Percentiles rank a stretch among this genome's conserved stretches.
Evolutionary conservation across 495 filamentous ascomycete species (phyloP).

Genomic region (Lophiostoma macrostomum): DNA sequence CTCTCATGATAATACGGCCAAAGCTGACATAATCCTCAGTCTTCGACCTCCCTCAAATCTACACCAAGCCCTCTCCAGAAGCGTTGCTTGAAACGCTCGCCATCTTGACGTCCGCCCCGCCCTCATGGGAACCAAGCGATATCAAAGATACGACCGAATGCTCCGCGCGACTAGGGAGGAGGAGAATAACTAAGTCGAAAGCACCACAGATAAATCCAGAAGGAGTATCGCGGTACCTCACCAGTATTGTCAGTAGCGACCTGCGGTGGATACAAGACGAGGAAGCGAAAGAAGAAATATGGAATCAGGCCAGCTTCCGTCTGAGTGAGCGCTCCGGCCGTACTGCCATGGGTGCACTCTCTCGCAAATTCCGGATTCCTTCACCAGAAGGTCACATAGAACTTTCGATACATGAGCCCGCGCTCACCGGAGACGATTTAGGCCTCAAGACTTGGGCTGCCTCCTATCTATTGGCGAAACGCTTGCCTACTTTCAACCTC

Average conservation of each 20-base stretch:
- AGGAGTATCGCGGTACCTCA: constrained; percentile 59
- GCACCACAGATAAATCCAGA: constrained; percentile 35
- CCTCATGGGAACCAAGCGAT: constrained; percentile 44
- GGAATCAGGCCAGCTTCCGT: constrained; percentile 73
- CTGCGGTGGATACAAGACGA: constrained; percentile 74
- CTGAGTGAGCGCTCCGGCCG: constrained; percentile 83
- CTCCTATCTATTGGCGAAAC: constrained; percentile 78
- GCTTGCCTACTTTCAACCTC: constrained; percentile 53
- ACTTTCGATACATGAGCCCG: constrained; percentile 76
- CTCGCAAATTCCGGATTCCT: constrained; percentile 69
- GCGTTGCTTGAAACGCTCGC: constrained; percentile 40
- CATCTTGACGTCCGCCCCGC: constrained; percentile 40
- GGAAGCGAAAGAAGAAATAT: constrained; percentile 67
- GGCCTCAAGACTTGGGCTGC: constrained; percentile 93
- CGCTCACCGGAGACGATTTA: constrained; percentile 79
- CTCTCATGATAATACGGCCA: neutral
- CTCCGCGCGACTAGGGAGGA: neutral
- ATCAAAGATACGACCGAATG: neutral
- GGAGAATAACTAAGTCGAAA: neutral
- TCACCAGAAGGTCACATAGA: constrained; percentile 45
- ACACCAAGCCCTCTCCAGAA: constrained; percentile 44
- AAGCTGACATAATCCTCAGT: constrained; percentile 33
- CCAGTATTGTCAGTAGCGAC: constrained; percentile 68
- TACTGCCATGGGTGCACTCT: constrained; percentile 75
- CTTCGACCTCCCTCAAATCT: constrained; percentile 49